A percentile compares a stretch with the other conserved stretches of the same genome.
These are phyloP conservation scores for Thelonectria blattea DNA, from an alignment of 2,329 filamentous ascomycete genomes.

Conservation along the genomic window DNA sequence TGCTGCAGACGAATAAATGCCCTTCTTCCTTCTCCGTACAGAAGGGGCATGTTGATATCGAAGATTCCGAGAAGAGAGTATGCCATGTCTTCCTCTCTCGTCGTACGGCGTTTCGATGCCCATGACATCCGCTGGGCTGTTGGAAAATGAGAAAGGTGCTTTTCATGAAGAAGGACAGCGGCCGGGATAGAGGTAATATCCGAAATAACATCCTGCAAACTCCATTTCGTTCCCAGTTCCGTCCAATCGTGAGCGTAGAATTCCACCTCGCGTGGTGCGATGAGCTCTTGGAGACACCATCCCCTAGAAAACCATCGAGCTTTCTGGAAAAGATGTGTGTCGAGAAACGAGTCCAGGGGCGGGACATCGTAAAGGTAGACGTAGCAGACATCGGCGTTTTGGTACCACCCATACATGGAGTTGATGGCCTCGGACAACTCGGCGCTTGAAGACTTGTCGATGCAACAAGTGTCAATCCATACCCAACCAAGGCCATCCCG, in stretches of 20 bases:
- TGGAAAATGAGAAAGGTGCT: not conserved
- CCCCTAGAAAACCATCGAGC: slow-evolving; percentile 19
- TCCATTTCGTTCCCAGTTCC: slow-evolving; percentile 21
- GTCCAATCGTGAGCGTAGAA: slow-evolving; percentile 21
- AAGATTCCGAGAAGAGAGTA: slow-evolving; percentile 20
- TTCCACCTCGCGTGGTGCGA: slow-evolving; percentile 20
- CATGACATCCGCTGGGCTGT: slow-evolving; percentile 19
- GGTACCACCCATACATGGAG: slow-evolving; percentile 38
- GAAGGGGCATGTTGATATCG: slow-evolving; percentile 19
- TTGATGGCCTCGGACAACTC: slow-evolving; percentile 40
- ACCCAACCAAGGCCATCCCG: slow-evolving; percentile 16
- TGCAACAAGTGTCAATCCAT: slow-evolving; percentile 40
- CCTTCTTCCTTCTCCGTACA: slow-evolving; percentile 17
- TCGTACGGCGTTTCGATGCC: slow-evolving; percentile 17
- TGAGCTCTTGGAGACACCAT: slow-evolving; percentile 21
- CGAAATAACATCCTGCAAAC: slow-evolving; percentile 14
- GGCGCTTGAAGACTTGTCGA: slow-evolving; percentile 35
- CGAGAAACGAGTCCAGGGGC: slow-evolving; percentile 5
- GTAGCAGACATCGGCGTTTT: slow-evolving; percentile 34
- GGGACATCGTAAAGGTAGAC: slow-evolving; percentile 31
- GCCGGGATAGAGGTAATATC: slow-evolving; percentile 12
- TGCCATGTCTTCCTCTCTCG: slow-evolving; percentile 15
- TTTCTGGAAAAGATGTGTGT: slow-evolving; percentile 10
- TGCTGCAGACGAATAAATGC: slow-evolving; percentile 15
- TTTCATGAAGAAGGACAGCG: slow-evolving; percentile 7